A percentile compares a stretch with the other conserved stretches of the same genome.
Conservation (phyloP, 2,329 filamentous ascomycete species). For the Cladobotryum mycophilum region DNA sequence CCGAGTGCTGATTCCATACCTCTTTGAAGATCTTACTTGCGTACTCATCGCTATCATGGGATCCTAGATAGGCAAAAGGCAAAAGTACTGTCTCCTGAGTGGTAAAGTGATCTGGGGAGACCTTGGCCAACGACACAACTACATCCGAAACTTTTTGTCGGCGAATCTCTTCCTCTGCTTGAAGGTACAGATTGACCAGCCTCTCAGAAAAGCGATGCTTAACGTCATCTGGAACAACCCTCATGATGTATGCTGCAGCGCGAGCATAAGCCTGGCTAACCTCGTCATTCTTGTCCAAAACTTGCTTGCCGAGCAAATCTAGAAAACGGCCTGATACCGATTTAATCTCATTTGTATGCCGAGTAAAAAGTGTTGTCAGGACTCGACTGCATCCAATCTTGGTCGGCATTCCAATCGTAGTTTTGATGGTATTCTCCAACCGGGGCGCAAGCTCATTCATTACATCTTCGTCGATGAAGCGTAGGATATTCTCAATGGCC, state of each 20-base stretch:
- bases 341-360: conserved; percentile 67
- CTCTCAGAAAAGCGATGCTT: conserved; percentile 46
- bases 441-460: conserved; percentile 67
- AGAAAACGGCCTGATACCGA: conserved; percentile 72
- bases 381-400: conserved; percentile 88
- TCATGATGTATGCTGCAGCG: conserved; percentile 78
- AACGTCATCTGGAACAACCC: conserved; percentile 44
- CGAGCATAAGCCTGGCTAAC: conserved; percentile 85
- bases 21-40: conserved; percentile 74
- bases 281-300: conserved; percentile 88
- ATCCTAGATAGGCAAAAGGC: conserved; percentile 82
- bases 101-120: conserved; percentile 83
- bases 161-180: conserved; percentile 68
- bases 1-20: conserved; percentile 87
- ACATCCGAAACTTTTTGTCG: conserved; percentile 76
- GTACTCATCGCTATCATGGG: conserved; percentile 77
- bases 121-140: conserved; percentile 74
- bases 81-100: conserved; percentile 67
- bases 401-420: conserved; percentile 81
- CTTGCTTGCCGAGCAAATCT: conserved; percentile 69
- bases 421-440: conserved; percentile 75
- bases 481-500: conserved; percentile 82
- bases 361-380: conserved; percentile 75
- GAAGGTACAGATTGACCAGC: conserved; percentile 68
- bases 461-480: conserved; percentile 71